Percentiles rank a stretch among this genome's conserved stretches.
Evolutionary conservation across 2,329 filamentous ascomycete species (phyloP).

Genomic region (Cryphonectria carpinicola): DNA sequence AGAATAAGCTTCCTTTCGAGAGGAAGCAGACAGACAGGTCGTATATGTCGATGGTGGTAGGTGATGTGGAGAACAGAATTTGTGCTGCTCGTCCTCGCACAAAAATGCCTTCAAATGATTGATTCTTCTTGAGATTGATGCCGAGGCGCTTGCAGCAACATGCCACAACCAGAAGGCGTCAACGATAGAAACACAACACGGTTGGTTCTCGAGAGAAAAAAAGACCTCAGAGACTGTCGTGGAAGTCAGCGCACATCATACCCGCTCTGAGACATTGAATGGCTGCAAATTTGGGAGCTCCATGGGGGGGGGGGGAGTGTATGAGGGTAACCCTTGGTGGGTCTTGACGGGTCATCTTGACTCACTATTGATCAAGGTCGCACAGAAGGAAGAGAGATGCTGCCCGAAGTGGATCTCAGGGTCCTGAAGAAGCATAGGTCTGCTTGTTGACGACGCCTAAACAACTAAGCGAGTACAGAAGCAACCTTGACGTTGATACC

Average conservation of each 20-base stretch:
- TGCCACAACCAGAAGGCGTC: not conserved
- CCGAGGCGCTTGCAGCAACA: constrained; percentile 5
- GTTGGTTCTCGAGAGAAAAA: not conserved
- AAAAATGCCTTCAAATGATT: not conserved
- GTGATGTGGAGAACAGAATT: not conserved
- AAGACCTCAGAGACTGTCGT: constrained; percentile 4
- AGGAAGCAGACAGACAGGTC: not conserved
- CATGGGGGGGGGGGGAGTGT: not conserved
- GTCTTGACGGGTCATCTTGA: not conserved
- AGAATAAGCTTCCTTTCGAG: not conserved
- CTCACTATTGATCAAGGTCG: not conserved
- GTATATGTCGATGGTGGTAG: not conserved
- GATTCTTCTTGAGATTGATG: not conserved
- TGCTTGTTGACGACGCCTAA: constrained; percentile 2
- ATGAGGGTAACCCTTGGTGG: not conserved
- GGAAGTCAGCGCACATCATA: constrained; percentile 13
- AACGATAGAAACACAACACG: not conserved
- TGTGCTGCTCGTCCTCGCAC: not conserved
- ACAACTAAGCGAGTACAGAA: not conserved
- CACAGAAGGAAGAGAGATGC: constrained; percentile 3
- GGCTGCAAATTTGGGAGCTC: constrained; percentile 4
- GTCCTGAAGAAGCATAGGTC: not conserved
- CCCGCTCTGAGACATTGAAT: constrained; percentile 1
- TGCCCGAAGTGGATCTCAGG: constrained; percentile 10
- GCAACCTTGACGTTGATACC: not conserved